Evolutionary conservation across 371 early-diverging fungal species (phyloP), one percentile per base, ranked within the genome.

Genomic region (Mortierella sp.): DNA sequence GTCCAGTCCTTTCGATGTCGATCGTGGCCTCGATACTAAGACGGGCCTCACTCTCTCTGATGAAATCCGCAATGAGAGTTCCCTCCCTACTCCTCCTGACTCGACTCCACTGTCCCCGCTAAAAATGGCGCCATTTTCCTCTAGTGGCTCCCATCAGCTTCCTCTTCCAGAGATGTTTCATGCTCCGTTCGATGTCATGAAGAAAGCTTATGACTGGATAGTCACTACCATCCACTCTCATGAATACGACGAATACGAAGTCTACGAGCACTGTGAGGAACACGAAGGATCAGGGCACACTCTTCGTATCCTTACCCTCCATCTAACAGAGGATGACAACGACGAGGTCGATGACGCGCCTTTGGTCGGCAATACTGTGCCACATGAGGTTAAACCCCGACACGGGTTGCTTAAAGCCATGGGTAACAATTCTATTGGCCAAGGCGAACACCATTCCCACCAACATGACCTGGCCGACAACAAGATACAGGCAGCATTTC

Each of bases 251-350:
- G 75, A 75, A 43, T 42, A 75, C 53, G 60, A 64, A 13, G 75
- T 69, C n/a, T 77, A 72, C 32, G 56, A 71, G 12, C 65, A 57
- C 13, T 68, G 42, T 32, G 77, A 77, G 45, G 72, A 77, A 23
- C 72, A 65, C 54, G 65, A 77, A 23, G 77, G 77, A n/a, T 77
- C 68, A 22, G 68, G 43, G 17, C 72, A 77, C 32, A 68, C 65
- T 32, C 51, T 77, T 53, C 64, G 72, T 0, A 72, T 77, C 56
- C 28, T 77, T 26, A 55, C 68, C 9, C 22, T 77, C 26, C 65
- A 68, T 60, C 9, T 64, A n/a, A 64, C 65, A 26, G 77, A 77
- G 19, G 53, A 63, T 1, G 65, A 72, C 42, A 63, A 59, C 9
- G 77, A 68, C 19, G 61, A 32, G 2, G 35, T 26, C 26, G 72